Percentiles rank a stretch among this genome's conserved stretches.
Conservation (phyloP, 2,329 filamentous ascomycete genomes). For the Aspergillus phoenicis region DNA sequence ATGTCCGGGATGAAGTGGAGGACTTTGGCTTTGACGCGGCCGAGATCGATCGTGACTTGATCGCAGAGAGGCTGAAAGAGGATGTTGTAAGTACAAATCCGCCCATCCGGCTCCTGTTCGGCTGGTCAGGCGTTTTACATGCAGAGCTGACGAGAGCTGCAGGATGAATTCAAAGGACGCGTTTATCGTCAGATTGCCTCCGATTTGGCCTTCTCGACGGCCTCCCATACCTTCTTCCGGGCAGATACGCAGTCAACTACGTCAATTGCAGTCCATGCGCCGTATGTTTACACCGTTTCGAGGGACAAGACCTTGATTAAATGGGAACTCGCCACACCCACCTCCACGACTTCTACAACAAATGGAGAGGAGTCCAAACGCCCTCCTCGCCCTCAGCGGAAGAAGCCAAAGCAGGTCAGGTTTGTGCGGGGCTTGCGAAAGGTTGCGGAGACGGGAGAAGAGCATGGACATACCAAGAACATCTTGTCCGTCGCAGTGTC, state of each 20-base stretch:
- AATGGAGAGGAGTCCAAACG: slow-evolving; percentile 66
- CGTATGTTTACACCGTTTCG: slow-evolving; percentile 83
- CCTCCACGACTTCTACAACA: slow-evolving; percentile 46
- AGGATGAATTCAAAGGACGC: slow-evolving; percentile 83
- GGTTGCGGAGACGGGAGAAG: slow-evolving; percentile 41
- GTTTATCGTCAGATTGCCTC: slow-evolving; percentile 79
- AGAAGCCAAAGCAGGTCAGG: slow-evolving; percentile 50
- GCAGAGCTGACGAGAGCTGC: slow-evolving; percentile 20
- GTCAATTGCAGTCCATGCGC: slow-evolving; percentile 74
- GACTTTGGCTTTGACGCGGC: slow-evolving; percentile 89
- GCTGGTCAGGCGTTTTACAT: neutral
- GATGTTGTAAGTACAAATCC: slow-evolving; percentile 64
- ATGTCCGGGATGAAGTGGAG: slow-evolving; percentile 80
- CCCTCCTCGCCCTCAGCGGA: slow-evolving; percentile 50
- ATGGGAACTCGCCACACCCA: slow-evolving; percentile 72
- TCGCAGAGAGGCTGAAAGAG: slow-evolving; percentile 86
- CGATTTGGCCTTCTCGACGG: slow-evolving; percentile 69
- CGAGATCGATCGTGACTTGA: slow-evolving; percentile 88
- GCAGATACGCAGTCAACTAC: slow-evolving; percentile 78
- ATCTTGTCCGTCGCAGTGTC: slow-evolving; percentile 87
- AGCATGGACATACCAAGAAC: slow-evolving; percentile 74
- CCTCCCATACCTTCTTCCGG: slow-evolving; percentile 72
- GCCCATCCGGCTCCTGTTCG: neutral
- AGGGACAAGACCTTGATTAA: slow-evolving; percentile 85
- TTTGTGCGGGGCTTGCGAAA: slow-evolving; percentile 53